Base-by-base conservation (phyloP, 2,329 filamentous ascomycete species). In the Biscogniauxia sp. region DNA sequence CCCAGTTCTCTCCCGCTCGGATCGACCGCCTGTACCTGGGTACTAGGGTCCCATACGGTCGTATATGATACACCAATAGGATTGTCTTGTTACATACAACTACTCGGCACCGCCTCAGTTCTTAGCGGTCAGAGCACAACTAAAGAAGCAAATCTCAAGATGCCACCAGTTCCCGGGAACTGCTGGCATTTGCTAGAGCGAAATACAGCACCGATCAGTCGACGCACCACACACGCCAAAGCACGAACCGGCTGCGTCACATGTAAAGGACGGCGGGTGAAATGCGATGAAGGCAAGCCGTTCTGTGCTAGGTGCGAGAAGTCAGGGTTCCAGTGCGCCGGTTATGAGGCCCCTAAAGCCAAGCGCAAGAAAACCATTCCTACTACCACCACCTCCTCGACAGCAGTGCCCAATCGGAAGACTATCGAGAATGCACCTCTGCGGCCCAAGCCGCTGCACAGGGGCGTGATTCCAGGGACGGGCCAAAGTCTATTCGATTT, bases 201-300 rank as follows among this genome's bases (percentile, higher is more conserved):
- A 51, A 51, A 59, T 41, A 50, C 55, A 17, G 53, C 63, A 7
- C 65, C 64, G 15, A 20, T 57, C 11, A 68, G 65, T 20, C 67
- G 66, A 20, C 60, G 67, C 20, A 57, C 59, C 53, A 53, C 61
- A 2, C 67, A 69, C 52, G 54, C 61, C 7, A 69, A 69, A 55
- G 61, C 64, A 5, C 66, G 66, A 23, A 68, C 66, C 15, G 66
- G 66, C n/a, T 69, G 66, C 37, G 26, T 59, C 50, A 69, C 66
- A 54, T 69, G 66, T 60, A 69, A 69, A 61, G 58, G 28, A 15
- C 60, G 66, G 5, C 58, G 52, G n/a, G 66, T 69, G 26, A 69
- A 69, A 49, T 69, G 67, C 52, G 66, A 69, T 60, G 67, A 69
- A 54, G 57, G 56, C 11, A 67, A 64, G 54, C 67, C 67, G 19